These are phyloP conservation scores for Phialemoniopsis sp. DNA, from an alignment of 2,329 filamentous ascomycete species.

Conservation along the genomic window DNA sequence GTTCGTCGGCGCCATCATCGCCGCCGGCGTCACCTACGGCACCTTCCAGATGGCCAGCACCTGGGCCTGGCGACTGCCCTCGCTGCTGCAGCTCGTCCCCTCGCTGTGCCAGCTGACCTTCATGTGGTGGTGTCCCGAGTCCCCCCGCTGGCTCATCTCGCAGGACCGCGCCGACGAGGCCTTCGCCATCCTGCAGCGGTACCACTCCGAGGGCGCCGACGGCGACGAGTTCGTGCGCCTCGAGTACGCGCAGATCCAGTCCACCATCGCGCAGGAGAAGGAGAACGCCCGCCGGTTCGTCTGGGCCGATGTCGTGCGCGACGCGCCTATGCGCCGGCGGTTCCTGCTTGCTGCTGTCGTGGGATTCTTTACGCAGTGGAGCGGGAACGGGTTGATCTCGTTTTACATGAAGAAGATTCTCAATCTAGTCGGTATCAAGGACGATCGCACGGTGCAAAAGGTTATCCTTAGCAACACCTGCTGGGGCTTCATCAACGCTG, in stretches of 20 bases:
- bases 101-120: conserved; percentile 11
- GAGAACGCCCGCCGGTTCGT: conserved; percentile 39
- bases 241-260: conserved; percentile 52
- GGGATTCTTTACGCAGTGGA: conserved; percentile 36
- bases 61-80: conserved; percentile 14
- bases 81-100: conserved; percentile 7
- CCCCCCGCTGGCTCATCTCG: conserved; percentile 42
- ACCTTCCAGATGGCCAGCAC: conserved; percentile 8
- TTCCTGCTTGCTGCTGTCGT: conserved; percentile 26
- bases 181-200: conserved; percentile 48
- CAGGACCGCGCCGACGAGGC: conserved; percentile 52
- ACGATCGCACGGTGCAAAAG: conserved; percentile 28
- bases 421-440: conserved; percentile 29
- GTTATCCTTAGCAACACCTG: conserved; percentile 31
- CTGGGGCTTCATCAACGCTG: conserved; percentile 29
- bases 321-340: conserved; percentile 25
- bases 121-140: conserved; percentile 38
- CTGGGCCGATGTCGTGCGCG: conserved; percentile 26
- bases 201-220: conserved; percentile 52
- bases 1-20: conserved; percentile 26
- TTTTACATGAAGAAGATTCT: conserved; percentile 36
- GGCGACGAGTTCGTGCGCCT: conserved; percentile 47
- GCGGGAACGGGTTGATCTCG: conserved; percentile 30
- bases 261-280: conserved; percentile 42
- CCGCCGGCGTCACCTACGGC: conserved; percentile 19